Evolutionary conservation across 2,329 filamentous ascomycete species (phyloP).

Genomic region (Aspergillus versicolor): DNA sequence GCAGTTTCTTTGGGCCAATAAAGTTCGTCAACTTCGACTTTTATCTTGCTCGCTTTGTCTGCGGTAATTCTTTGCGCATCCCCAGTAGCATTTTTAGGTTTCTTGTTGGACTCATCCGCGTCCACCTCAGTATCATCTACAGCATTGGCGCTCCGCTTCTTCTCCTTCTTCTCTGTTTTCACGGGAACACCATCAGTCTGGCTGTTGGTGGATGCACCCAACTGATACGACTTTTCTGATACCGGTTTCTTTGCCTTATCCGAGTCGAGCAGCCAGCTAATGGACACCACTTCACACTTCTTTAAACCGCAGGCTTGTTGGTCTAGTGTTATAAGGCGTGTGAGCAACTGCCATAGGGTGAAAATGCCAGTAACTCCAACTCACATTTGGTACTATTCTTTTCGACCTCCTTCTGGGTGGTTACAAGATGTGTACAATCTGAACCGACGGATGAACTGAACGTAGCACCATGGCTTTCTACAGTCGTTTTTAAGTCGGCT

Average conservation of each 20-base stretch:
- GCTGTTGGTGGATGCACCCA: constrained; percentile 21
- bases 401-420: constrained; percentile 37
- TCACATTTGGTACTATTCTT: constrained; percentile 37
- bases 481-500: constrained; percentile 21
- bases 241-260: constrained; percentile 43
- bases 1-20: constrained; percentile 11
- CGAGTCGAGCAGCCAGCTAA: constrained; percentile 64
- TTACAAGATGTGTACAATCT: constrained; percentile 40
- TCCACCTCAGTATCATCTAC: constrained; percentile 22
- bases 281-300: constrained; percentile 55
- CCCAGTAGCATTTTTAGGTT: constrained; percentile 31
- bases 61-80: constrained; percentile 47
- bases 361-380: constrained; percentile 38
- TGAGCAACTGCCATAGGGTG: constrained; percentile 44
- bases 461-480: constrained; percentile 35
- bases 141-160: constrained; percentile 27
- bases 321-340: constrained; percentile 51
- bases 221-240: constrained; percentile 39
- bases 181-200: constrained; percentile 20
- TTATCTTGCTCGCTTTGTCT: constrained; percentile 38
- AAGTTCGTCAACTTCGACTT: constrained; percentile 49
- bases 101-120: constrained; percentile 28
- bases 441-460: constrained; percentile 31
- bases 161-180: constrained; percentile 36
- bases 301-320: constrained; percentile 48